Evolutionary conservation across 2,329 filamentous ascomycete genomes (phyloP), one percentile per base, ranked within the genome.

Genomic region (Kalmusia sp.): DNA sequence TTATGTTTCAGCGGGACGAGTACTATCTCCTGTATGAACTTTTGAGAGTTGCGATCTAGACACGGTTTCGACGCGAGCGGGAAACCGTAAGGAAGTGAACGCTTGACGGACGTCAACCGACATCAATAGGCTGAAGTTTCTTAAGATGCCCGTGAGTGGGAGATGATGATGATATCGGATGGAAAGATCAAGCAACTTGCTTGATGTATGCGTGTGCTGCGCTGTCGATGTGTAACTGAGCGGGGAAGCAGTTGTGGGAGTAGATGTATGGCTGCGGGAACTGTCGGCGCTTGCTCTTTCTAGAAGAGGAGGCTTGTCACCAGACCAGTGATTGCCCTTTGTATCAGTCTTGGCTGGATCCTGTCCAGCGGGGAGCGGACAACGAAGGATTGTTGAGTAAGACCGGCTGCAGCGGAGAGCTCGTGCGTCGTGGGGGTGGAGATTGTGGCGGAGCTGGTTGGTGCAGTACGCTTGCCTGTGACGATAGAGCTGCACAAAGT

Each of bases 91-190:
- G 56, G 80, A 83, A 64, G 80, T 78, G 58, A 80, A 77, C 61
- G 79, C 79, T 74, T 77, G 75, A 72, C 81, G 80, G 71, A 80
- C 72, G 75, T 83, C 80, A 82, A 83, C 81, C 81, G 82, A 84
- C 82, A 84, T 84, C 81, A 82, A 82, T 72, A 57, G 60, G 60
- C 54, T 61, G 59, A 49, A 59, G 60, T 56, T 69, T 48, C 51
- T 58, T 57, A 54, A 65, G 65, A 60, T 61, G 64, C 64, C 68
- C 65, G 65, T 65, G 59, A 60, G 55, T 55, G 57, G 55, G 41
- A 57, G 49, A 45, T 62, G 27, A 38, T 62, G 27, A 38, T 55
- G 35, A 46, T 15, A 47, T 43, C 35, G 35, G 53, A 57, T 17
- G 52, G 54, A 53, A 58, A 49, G 50, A 56, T 62, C 55, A 60